These are phyloP conservation scores for Neonectria neomacrospora DNA, from an alignment of 2,329 filamentous ascomycete genomes.

Conservation along the genomic window DNA sequence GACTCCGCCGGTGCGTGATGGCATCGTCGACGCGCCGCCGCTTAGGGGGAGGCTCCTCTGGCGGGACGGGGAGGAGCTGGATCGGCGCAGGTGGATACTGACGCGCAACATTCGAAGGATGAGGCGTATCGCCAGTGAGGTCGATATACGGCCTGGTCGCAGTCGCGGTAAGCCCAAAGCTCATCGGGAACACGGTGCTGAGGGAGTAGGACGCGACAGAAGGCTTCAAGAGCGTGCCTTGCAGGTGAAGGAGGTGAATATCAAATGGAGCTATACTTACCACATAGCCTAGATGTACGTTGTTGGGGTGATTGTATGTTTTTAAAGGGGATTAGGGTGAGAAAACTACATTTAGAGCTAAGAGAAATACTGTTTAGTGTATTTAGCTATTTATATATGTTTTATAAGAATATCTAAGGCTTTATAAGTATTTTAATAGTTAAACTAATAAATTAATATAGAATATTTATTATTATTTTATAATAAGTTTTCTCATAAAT, in stretches of 20 bases:
- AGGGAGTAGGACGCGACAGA: constrained; percentile 17
- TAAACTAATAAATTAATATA: background rate
- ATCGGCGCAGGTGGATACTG: constrained; percentile 22
- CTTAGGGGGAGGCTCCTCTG: constrained; percentile 47
- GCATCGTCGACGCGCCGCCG: constrained; percentile 44
- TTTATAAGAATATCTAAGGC: background rate
- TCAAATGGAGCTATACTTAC: constrained; percentile 32
- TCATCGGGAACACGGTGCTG: constrained; percentile 36
- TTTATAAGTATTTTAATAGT: background rate
- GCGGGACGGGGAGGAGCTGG: constrained; percentile 18
- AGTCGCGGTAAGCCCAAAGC: constrained; percentile 42
- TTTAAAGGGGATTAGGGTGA: constrained; percentile 13
- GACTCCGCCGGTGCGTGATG: constrained; percentile 26
- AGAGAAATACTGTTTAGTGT: constrained; percentile 26
- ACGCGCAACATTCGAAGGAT: constrained; percentile 8
- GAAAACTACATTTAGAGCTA: constrained; percentile 4
- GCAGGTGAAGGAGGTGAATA: constrained; percentile 14
- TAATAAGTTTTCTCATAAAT: background rate
- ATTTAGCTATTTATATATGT: no score
- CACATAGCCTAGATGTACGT: constrained; percentile 32
- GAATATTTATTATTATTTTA: constrained; percentile 4
- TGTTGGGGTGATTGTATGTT: constrained; percentile 23
- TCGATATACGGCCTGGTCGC: constrained; percentile 45
- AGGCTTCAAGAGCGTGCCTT: constrained; percentile 3
- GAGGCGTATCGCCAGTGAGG: constrained; percentile 40